Percentiles rank a stretch among this genome's conserved stretches.
Conservation (phyloP, 1,139 yeast species). For the Sugiyamaella grinbergsii region DNA sequence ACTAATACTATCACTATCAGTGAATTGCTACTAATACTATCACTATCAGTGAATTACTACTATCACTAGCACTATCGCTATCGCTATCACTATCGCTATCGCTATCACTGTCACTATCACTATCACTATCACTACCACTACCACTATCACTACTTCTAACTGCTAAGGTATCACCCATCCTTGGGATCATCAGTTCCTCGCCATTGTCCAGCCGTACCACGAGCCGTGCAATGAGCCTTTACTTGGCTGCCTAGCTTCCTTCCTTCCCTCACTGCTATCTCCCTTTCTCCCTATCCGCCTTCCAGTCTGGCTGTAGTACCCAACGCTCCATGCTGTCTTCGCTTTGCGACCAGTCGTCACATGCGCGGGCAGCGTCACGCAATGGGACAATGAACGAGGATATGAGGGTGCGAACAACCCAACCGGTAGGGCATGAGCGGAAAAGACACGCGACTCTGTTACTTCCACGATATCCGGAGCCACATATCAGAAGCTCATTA, state of each 20-base stretch:
- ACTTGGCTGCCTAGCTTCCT: background rate
- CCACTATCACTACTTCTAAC: background rate
- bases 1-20: too few species aligned
- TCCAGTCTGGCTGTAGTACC: background rate
- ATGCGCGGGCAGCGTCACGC: background rate
- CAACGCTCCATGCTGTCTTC: too few species aligned
- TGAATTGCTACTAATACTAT: too few species aligned
- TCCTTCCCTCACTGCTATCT: background rate
- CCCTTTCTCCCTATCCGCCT: background rate
- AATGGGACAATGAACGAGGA: background rate
- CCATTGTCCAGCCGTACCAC: background rate
- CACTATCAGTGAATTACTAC: too few species aligned
- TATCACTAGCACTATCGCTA: background rate
- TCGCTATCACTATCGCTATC: background rate
- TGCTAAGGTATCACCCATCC: background rate
- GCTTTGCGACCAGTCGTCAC: too few species aligned
- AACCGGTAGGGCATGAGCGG: background rate
- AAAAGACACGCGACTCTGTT: slow-evolving; percentile 7
- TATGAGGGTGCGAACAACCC: too few species aligned
- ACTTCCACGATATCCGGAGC: too few species aligned
- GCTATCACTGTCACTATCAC: background rate
- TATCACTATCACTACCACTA: background rate
- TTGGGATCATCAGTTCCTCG: background rate
- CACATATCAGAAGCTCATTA: too few species aligned
- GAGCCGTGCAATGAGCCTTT: too few species aligned